Conservation (phyloP, 1,284 basidiomycete species). For the Pseudozyma pruni region DNA sequence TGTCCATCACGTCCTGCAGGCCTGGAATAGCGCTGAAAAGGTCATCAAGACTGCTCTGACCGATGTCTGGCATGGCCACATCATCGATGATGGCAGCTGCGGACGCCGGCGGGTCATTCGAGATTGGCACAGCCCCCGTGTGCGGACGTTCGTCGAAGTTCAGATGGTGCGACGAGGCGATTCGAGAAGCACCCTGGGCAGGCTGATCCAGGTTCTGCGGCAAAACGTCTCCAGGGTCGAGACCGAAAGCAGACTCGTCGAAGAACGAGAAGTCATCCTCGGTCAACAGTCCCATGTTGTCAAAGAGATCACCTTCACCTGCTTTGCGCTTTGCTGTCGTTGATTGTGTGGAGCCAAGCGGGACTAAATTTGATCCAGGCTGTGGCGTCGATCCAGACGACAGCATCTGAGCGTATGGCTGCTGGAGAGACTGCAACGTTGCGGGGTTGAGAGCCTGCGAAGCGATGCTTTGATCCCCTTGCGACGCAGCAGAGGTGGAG, state of each 20-base stretch:
- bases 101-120: constrained; percentile 5
- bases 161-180: constrained; percentile 1
- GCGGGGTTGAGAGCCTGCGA: neutral
- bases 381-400: constrained; percentile 16
- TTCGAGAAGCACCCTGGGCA: neutral
- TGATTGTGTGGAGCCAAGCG: constrained; percentile 13
- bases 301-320: constrained; percentile 45
- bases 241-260: constrained; percentile 51
- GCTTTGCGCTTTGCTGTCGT: constrained; percentile 28
- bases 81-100: constrained; percentile 11
- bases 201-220: constrained; percentile 5
- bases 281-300: constrained; percentile 49
- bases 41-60: constrained; percentile 34
- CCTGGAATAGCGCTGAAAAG: constrained; percentile 37
- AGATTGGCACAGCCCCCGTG: too few species aligned
- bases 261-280: constrained; percentile 66
- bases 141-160: constrained; percentile 3
- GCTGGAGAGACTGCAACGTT: constrained; percentile 9
- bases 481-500: constrained; percentile 1
- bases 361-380: constrained; percentile 5
- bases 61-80: constrained; percentile 33
- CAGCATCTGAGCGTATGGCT: constrained; percentile 12
- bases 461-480: neutral
- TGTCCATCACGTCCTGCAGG: constrained; percentile 30
- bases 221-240: constrained; percentile 8